A percentile compares a stretch with the other conserved stretches of the same genome.
Evolutionary conservation across 176 grass and related monocot genomes (phyloP).

Genomic region (Oryza officinalis): DNA sequence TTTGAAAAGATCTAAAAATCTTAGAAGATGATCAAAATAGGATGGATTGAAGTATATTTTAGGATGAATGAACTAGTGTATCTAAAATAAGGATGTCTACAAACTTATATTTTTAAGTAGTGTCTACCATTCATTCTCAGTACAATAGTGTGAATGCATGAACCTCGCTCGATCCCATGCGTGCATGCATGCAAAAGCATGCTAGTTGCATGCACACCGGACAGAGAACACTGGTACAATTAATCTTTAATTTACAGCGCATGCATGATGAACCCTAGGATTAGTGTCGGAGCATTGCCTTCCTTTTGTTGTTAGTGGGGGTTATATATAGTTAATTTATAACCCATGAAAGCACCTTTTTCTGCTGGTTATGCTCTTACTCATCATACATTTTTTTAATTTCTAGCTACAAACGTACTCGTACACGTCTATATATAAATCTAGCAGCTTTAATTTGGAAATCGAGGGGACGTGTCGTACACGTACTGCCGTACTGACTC

Average conservation of each 20-base stretch:
- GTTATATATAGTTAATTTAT: constrained; percentile 1
- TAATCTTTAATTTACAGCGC: neutral
- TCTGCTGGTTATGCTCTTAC: neutral
- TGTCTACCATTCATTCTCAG: too few relatives aligned
- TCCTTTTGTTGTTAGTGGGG: neutral
- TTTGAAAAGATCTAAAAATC: too few relatives aligned
- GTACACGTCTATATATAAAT: too few relatives aligned
- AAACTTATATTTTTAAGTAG: too few relatives aligned
- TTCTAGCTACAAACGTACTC: neutral
- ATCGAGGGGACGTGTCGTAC: neutral
- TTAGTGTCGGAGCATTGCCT: neutral
- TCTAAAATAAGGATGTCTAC: too few relatives aligned
- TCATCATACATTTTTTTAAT: neutral
- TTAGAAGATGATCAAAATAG: too few relatives aligned
- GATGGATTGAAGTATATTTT: too few relatives aligned
- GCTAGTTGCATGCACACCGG: neutral
- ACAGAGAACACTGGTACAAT: neutral
- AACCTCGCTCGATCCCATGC: neutral
- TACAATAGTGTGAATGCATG: neutral
- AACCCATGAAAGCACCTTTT: neutral
- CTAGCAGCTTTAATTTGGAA: neutral
- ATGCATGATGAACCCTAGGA: neutral
- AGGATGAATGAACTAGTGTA: too few relatives aligned
- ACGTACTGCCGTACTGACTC: constrained; percentile 22
- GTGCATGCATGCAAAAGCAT: neutral